Evolutionary conservation across 805 yeast genomes (phyloP).

Genomic region (Zygosaccharomyces gambellarensis): DNA sequence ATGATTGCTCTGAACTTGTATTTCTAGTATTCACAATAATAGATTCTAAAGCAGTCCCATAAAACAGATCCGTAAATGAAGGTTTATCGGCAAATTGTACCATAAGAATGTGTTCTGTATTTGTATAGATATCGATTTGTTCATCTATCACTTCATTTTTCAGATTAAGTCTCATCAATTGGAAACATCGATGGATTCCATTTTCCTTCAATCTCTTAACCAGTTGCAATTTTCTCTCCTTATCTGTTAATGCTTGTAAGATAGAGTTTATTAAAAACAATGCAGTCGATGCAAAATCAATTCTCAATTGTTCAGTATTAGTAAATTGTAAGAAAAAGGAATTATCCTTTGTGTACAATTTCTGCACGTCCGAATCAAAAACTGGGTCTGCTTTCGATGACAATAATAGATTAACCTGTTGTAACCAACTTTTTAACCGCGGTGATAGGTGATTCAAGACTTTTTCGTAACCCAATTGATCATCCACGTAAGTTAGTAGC

Average conservation of each 20-base stretch:
- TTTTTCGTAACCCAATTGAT: conserved; percentile 22
- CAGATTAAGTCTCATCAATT: conserved; percentile 44
- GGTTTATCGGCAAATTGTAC: conserved; percentile 17
- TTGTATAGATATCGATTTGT: conserved; percentile 54
- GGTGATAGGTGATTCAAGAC: conserved; percentile 12
- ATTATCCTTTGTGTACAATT: conserved; percentile 3
- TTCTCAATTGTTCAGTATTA: conserved; percentile 32
- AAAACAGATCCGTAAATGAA: conserved; percentile 17
- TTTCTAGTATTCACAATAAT: conserved; percentile 34
- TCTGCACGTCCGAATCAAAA: background rate
- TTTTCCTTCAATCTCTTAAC: conserved; percentile 55
- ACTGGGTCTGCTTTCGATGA: conserved; percentile 1
- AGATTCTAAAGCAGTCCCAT: conserved; percentile 20
- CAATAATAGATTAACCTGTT: background rate
- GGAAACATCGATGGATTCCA: conserved; percentile 51
- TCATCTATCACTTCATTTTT: conserved; percentile 57
- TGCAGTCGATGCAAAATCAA: conserved; percentile 68
- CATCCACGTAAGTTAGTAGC: conserved; percentile 26
- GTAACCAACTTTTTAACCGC: conserved; percentile 15
- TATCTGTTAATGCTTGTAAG: conserved; percentile 39
- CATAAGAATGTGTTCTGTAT: conserved; percentile 38
- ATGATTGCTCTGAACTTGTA: conserved; percentile 66
- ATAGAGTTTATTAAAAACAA: conserved; percentile 67
- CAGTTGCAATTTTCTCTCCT: conserved; percentile 44
- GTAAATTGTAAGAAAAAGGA: conserved; percentile 10